Evolutionary conservation across 1,284 basidiomycete species (phyloP).

Genomic region (Trametes hirsuta): DNA sequence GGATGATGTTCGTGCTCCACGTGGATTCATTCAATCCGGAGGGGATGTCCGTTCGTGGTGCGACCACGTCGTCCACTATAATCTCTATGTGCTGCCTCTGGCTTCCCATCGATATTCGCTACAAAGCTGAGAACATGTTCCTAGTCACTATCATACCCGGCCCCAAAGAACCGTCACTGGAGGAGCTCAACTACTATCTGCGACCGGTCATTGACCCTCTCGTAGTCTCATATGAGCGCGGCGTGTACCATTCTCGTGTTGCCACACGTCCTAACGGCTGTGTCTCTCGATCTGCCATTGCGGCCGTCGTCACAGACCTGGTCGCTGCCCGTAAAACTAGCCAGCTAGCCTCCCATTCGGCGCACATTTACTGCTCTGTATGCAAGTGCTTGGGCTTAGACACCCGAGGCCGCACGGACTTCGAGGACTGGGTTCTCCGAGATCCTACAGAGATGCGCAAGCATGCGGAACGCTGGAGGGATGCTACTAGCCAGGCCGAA

Average conservation of each 20-base stretch:
- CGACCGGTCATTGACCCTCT: constrained; percentile 39
- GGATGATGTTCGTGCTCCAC: neutral
- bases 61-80: constrained; percentile 1
- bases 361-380: constrained; percentile 6
- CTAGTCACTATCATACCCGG: constrained; percentile 41
- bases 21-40: constrained; percentile 8
- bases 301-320: constrained; percentile 36
- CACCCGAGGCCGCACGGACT: constrained; percentile 10
- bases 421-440: constrained; percentile 24
- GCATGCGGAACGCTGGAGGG: constrained; percentile 29
- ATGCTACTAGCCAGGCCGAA: constrained; percentile 21
- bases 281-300: constrained; percentile 30
- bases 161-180: constrained; percentile 37
- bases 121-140: constrained; percentile 33
- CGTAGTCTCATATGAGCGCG: constrained; percentile 33
- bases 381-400: neutral
- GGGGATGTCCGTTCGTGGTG: neutral
- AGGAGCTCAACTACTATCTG: constrained; percentile 40
- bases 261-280: constrained; percentile 30
- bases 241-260: constrained; percentile 35
- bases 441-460: constrained; percentile 15
- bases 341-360: constrained; percentile 19
- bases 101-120: constrained; percentile 32
- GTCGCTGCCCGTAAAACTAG: constrained; percentile 34
- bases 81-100: constrained; percentile 34